Evolutionary conservation across 345 rosid genomes (phyloP).

Genomic region (Gossypium longicalyx): DNA sequence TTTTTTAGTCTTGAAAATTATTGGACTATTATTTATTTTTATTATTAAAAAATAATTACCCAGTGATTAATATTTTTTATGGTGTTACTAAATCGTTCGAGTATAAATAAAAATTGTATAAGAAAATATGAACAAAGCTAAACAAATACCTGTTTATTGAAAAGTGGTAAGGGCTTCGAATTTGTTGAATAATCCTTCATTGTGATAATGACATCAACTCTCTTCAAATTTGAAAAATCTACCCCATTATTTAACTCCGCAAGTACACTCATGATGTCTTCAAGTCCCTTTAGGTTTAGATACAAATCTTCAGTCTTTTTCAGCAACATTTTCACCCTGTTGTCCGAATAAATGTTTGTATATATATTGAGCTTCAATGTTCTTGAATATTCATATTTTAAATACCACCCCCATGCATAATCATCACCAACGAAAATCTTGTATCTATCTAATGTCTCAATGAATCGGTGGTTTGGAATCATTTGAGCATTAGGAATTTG

Average conservation of each 20-base stretch:
- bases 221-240: background rate
- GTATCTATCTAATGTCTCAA: background rate
- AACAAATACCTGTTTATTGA: too few species aligned
- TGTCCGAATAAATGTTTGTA: background rate
- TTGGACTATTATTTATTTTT: too few species aligned
- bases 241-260: background rate
- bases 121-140: too few species aligned
- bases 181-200: background rate
- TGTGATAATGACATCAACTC: background rate
- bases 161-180: too few species aligned
- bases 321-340: background rate
- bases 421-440: background rate
- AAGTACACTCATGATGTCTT: background rate
- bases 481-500: too few species aligned
- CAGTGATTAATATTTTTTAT: too few species aligned
- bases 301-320: background rate
- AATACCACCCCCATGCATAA: accelerated
- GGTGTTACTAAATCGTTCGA: too few species aligned
- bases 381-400: background rate
- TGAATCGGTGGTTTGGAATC: too few species aligned
- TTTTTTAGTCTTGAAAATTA: too few species aligned
- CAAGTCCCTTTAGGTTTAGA: background rate
- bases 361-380: background rate
- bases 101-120: background rate
- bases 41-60: too few species aligned